Base-by-base conservation (phyloP, 2,329 filamentous ascomycete species). In the Aspergillus piperis region DNA sequence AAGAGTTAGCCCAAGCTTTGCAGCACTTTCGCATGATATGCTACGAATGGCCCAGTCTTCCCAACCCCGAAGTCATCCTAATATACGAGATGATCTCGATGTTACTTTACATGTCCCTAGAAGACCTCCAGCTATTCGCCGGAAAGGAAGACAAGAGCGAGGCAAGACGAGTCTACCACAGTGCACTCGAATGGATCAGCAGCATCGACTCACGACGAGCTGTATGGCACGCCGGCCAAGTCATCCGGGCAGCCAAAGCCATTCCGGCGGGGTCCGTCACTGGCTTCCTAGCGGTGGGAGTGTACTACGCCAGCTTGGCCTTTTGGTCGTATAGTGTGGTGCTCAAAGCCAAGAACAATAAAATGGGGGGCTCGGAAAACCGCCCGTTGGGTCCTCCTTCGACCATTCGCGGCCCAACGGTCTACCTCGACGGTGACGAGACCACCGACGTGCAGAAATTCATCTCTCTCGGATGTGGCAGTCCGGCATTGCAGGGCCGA, bases 291-390 rank as follows among this genome's bases (percentile, higher is more conserved):
- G 87, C 88, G 0, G 84, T 91, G 6, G 86, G 84, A 0, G 82
- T 90, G 0, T 89, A 90, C 69, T 88, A 91, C 68, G 88, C 89
- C 1, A 83, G 84, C 11, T 77, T 92, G 4, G 84, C 86, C 0
- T 77, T 91, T 42, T 92, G 90, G 90, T 84, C 84, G 0, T 90
- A 88, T 65, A 87, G 88, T 0, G 83, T 90, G 0, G 79, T 88
- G 5, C 80, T 77, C 19, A 75, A 77, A 62, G 80, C 83, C 13
- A 70, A 71, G 64, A 36, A 51, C 23, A 48, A 50, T 2, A 54
- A 60, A 50, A 17, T 49, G 21, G 36, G 50, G 15, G 27, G 41
- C 5, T 44, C 48, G 8, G 42, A 51, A 17, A 27, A 23, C 44
- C 50, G 25, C 19, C 41, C 51, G 1, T 23, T 42, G 11, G 54